A percentile compares a stretch with the other conserved stretches of the same genome.
phyloP scores from a whole-genome alignment of 208 protist genomes.

The Wallacemonas collosoma region DNA sequence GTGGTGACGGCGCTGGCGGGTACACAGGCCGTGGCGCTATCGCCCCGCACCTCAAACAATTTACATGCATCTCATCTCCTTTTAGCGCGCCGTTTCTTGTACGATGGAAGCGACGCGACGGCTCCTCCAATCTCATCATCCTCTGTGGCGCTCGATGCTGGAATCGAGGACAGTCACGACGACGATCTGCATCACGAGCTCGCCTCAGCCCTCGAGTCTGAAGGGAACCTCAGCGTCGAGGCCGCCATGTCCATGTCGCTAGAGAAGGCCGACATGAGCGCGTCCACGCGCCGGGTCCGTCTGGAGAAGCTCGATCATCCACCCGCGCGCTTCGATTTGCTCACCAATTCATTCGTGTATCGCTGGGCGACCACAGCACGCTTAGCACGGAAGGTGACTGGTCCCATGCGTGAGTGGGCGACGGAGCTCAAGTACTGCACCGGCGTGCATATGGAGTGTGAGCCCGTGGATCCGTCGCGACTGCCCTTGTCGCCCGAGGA shows the following conservation, averaged over 20 bases:
- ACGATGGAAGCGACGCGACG: neutral
- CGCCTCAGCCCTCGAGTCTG: conserved; percentile 48
- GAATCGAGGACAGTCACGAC: neutral
- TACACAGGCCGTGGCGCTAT: neutral
- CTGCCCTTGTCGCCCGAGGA: conserved; percentile 32
- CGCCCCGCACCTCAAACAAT: neutral
- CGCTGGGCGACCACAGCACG: conserved; percentile 84
- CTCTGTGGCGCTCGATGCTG: neutral
- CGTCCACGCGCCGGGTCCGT: conserved; percentile 36
- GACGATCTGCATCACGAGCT: conserved; percentile 59
- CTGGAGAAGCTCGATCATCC: conserved; percentile 70
- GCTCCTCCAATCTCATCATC: neutral
- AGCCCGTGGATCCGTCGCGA: conserved; percentile 72
- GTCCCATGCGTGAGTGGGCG: conserved; percentile 91
- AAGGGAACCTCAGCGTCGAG: conserved; percentile 37
- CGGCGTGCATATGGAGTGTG: conserved; percentile 86
- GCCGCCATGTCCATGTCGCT: conserved; percentile 30
- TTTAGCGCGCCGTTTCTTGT: neutral
- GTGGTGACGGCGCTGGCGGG: too few species aligned
- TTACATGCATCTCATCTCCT: neutral
- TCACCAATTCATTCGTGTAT: conserved; percentile 90
- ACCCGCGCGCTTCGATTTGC: conserved; percentile 81
- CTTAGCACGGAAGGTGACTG: conserved; percentile 75
- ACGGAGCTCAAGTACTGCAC: conserved; percentile 91
- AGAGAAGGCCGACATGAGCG: conserved; percentile 21